Evolutionary conservation across 2,329 filamentous ascomycete genomes (phyloP).

Genomic region (Dendryphion nanum): DNA sequence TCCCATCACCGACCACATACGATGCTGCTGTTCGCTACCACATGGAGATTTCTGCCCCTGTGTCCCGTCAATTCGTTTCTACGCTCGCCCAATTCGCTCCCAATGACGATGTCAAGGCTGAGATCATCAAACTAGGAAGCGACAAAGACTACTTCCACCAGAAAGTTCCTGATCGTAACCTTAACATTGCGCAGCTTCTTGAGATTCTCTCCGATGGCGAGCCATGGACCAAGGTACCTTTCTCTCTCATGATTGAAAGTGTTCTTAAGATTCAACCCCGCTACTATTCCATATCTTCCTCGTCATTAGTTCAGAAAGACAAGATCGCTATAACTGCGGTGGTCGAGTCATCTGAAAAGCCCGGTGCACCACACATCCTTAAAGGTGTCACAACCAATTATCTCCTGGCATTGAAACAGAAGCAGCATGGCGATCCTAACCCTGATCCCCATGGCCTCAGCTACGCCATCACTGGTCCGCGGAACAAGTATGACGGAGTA

Average conservation of each 20-base stretch:
- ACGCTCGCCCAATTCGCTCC: constrained; percentile 87
- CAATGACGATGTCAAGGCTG: constrained; percentile 76
- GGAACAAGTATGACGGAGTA: constrained; percentile 96
- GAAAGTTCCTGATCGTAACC: constrained; percentile 75
- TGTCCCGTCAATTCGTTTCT: constrained; percentile 92
- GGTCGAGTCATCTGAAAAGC: constrained; percentile 78
- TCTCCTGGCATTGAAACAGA: constrained; percentile 88
- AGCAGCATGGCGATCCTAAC: constrained; percentile 84
- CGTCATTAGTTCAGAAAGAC: constrained; percentile 88
- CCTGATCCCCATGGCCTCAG: constrained; percentile 81
- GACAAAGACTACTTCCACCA: constrained; percentile 96
- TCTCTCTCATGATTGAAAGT: constrained; percentile 92
- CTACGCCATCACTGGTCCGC: constrained; percentile 83
- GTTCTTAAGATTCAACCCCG: constrained; percentile 93
- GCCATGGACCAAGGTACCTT: constrained; percentile 82
- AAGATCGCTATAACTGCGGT: constrained; percentile 95
- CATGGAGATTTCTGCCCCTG: constrained; percentile 91
- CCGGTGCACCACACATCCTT: constrained; percentile 74
- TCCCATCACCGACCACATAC: constrained; percentile 95
- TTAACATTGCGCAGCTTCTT: constrained; percentile 87
- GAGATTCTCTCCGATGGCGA: constrained; percentile 68
- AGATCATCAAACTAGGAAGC: constrained; percentile 82
- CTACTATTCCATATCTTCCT: constrained; percentile 99
- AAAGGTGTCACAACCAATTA: constrained; percentile 98
- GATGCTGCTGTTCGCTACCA: constrained; percentile 92